Base-by-base conservation (phyloP, 148 eudicot genomes). In the Amaranthus palmeri region DNA sequence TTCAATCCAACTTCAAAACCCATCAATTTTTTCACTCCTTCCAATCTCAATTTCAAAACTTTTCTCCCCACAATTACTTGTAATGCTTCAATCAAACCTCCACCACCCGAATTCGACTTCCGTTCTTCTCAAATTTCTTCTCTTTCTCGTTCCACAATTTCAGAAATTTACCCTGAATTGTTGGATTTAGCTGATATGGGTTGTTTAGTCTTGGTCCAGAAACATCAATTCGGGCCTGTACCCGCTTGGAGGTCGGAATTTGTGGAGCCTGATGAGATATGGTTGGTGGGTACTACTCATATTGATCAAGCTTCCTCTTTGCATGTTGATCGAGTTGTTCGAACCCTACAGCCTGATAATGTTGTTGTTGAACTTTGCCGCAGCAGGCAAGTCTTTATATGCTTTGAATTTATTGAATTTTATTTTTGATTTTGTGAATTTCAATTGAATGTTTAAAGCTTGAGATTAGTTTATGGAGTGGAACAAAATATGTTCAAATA, bases 321-420 rank as follows among this genome's bases (percentile, higher is more conserved):
- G 43, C 88, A 89, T 58, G 97, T 95, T 50, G 88, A 84, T 60
- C 85, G 98, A 61, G 96, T 95, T 50, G 85, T 91, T 46, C 76
- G 88, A 67, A 81, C 84, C 17, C 68, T 89, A n/a, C 74, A 54
- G 80, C 98, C 98, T 9, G 97, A 95, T 51, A 91, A 86, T 78
- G 97, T 95, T 40, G 98, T 95, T n/a, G 97, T 91, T 52, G 98
- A 95, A 84, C 97, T 95, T 41, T 95, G 97, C 12, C 86, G 98
- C 63, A 95, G 98, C 86, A 95, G 98, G 98, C 90, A 88, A 73
- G 91, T 88, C 64, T 61, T 51, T 3, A 11, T 53, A 6, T 48
- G 10, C 46, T 58, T 70, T 25, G 36, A 25, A 25, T 25, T 25
- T 25, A 25, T 25, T 25, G 36, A 25, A 25, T 25, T 25, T 25